Base-by-base conservation (phyloP, 2,329 filamentous ascomycete genomes). In the Lachnellula arida region DNA sequence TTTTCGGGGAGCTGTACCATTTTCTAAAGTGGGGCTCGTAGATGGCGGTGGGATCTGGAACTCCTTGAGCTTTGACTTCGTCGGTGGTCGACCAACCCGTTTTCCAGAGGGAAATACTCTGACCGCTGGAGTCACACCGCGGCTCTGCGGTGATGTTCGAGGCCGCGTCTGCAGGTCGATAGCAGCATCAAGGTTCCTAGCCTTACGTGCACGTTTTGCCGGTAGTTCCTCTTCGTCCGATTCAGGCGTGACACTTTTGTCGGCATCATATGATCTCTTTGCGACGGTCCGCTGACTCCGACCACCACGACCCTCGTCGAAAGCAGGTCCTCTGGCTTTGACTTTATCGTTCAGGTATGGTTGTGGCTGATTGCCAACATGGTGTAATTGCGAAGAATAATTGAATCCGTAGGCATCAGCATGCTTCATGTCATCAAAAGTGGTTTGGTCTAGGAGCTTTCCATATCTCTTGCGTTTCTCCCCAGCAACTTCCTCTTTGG, bases 321-420 rank as follows among this genome's bases (percentile, higher is more conserved):
- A 42, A 25, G 15, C 50, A 34, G 54, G 54, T 37, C 58, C 51
- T 44, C 50, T 59, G 42, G 54, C 48, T n/a, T 57, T 52, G 3
- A 25, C 43, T 32, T 54, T 50, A 17, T 56, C 61, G 51, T 60
- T 61, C 4, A 55, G 51, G 11, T 47, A 49, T 40, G 54, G 56
- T n/a, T 60, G 81, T 57, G 85, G 81, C 65, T 87, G 84, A 37
- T 75, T 74, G 19, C 82, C 81, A 56, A 85, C 75, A 68, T 81
- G 81, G 57, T 76, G 77, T 2, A 78, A 76, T 51, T 82, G 78
- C 9, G 78, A 75, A 61, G 85, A 82, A 61, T 85, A 82, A 57
- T 84, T 79, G 62, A 85, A 85, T 15, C 79, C 78, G 63, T 85
- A 86, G 1, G 78, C 75, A 58, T 79, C 75, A 7, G 83, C 81